Evolutionary conservation across 805 yeast genomes (phyloP).

Genomic region (Yarrowia keelungensis): DNA sequence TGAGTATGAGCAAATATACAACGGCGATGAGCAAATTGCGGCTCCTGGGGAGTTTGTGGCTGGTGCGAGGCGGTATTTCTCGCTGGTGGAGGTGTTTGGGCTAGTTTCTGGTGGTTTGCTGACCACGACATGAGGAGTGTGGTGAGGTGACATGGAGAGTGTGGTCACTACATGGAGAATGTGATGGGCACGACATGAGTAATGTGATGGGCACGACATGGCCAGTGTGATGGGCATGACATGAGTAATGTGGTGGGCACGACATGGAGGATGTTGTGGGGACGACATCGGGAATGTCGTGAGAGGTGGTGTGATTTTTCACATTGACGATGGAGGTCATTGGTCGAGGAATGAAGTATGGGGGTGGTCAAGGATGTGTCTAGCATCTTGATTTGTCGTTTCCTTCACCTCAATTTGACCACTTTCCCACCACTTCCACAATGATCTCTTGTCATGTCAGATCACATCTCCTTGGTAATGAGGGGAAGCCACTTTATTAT

Average conservation of each 20-base stretch:
- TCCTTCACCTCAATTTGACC: no score
- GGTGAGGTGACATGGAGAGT: not conserved
- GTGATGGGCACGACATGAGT: not conserved
- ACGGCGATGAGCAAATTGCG: conserved; percentile 28
- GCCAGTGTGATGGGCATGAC: not conserved
- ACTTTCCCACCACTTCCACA: no score
- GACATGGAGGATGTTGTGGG: not conserved
- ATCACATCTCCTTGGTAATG: no score
- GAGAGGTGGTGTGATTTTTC: not conserved
- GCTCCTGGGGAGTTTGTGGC: not conserved
- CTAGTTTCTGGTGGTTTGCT: no score
- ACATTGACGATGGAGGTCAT: no score
- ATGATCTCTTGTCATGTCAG: no score
- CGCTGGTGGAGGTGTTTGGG: no score
- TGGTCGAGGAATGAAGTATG: no score
- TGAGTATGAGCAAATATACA: conserved; percentile 37
- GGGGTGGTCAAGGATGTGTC: no score
- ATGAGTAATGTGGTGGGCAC: not conserved
- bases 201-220: not conserved
- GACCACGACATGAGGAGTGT: not conserved
- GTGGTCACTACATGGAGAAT: not conserved
- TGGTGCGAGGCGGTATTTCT: no score
- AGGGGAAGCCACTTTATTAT: no score
- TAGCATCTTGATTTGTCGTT: no score
- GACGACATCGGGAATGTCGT: not conserved